Evolutionary conservation across 108 stramenopile species (phyloP).

Genomic region (Skeletonema menzelii): DNA sequence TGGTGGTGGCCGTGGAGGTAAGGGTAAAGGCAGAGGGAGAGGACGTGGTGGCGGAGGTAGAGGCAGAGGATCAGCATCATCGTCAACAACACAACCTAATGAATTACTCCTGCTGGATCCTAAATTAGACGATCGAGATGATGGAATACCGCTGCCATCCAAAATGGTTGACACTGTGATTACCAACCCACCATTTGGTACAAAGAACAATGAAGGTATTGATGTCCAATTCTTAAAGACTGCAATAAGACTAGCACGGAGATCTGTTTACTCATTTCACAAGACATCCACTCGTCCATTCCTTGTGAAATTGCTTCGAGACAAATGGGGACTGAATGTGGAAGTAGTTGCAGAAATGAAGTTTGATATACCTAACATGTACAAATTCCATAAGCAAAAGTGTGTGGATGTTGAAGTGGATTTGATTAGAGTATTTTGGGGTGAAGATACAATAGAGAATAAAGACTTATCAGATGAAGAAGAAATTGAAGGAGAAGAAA

Average conservation of each 20-base stretch:
- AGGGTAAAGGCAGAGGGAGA: constrained; percentile 31
- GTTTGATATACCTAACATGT: constrained; percentile 93
- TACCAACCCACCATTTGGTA: constrained; percentile 91
- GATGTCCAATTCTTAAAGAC: constrained; percentile 78
- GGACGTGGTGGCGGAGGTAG: background rate
- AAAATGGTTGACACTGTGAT: constrained; percentile 80
- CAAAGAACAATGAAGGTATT: constrained; percentile 89
- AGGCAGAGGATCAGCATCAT: constrained; percentile 10
- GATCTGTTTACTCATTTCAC: constrained; percentile 94
- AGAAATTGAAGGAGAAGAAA: constrained; percentile 26
- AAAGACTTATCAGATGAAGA: background rate
- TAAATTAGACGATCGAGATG: constrained; percentile 36
- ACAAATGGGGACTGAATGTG: constrained; percentile 71
- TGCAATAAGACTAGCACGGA: constrained; percentile 65
- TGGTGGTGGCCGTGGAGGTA: constrained; percentile 31
- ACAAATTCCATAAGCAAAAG: constrained; percentile 90
- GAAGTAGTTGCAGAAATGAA: constrained; percentile 92
- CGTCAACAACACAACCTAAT: constrained; percentile 10
- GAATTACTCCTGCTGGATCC: background rate
- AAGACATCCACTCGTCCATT: constrained; percentile 90
- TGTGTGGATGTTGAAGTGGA: constrained; percentile 93
- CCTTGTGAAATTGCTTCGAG: constrained; percentile 56
- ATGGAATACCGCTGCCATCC: constrained; percentile 68
- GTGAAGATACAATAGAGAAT: constrained; percentile 1
- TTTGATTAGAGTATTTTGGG: constrained; percentile 71